Conservation (phyloP, 75 land plant species). For the Pseudotsuga menziesii region DNA sequence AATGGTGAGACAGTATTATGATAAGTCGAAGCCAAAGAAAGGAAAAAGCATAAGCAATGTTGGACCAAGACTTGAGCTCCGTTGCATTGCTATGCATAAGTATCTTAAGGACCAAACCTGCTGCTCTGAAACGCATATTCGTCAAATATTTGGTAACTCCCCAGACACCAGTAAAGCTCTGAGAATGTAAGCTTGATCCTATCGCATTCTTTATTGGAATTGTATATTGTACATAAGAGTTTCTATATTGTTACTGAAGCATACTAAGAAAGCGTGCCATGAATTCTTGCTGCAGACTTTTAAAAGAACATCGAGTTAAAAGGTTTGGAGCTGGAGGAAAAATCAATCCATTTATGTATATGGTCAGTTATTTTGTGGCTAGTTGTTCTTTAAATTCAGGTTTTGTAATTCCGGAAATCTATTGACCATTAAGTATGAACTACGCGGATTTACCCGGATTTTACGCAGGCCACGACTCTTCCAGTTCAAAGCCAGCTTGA, state of each 20-base stretch:
- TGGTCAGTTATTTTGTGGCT: slow-evolving; percentile 20
- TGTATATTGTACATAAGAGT: background rate
- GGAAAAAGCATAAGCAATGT: no score
- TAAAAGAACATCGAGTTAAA: slow-evolving; percentile 29
- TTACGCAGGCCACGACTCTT: background rate
- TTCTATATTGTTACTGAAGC: background rate
- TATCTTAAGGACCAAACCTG: background rate
- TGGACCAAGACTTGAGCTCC: background rate
- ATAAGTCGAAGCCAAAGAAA: background rate
- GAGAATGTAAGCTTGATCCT: background rate
- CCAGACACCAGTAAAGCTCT: slow-evolving; percentile 9
- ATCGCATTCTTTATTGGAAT: background rate
- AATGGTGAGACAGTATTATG: background rate
- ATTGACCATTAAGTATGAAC: no score
- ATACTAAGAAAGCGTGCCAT: background rate
- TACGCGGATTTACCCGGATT: no score
- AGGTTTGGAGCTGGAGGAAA: slow-evolving; percentile 53
- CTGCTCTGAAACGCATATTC: background rate
- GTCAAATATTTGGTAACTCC: background rate
- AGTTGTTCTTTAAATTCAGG: no score
- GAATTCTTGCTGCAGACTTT: slow-evolving; percentile 25
- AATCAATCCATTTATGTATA: slow-evolving; percentile 38
- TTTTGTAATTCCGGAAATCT: no score
- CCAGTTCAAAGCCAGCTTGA: background rate
- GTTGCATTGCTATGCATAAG: background rate